Percentiles rank a stretch among this genome's conserved stretches.
Evolutionary conservation across 1,139 yeast genomes (phyloP).

Genomic region (Nakaseomyces delphensis): DNA sequence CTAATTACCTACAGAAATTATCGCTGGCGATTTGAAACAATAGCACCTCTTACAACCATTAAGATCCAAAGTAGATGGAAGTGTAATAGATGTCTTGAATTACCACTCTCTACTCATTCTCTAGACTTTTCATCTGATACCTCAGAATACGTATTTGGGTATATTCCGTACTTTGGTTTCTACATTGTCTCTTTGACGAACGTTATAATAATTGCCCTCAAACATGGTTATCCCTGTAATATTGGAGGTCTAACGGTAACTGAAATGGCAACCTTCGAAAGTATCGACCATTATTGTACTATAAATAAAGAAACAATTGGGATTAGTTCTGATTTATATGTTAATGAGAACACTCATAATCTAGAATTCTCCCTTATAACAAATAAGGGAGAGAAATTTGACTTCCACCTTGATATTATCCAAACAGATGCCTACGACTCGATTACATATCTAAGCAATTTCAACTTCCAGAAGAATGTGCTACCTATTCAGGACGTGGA

Average conservation of each 20-base stretch:
- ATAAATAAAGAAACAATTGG: not conserved
- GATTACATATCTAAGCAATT: not conserved
- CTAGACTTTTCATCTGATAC: not conserved
- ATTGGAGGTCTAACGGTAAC: conserved; percentile 3
- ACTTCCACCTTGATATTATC: not conserved
- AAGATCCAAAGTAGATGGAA: conserved; percentile 1
- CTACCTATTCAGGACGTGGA: not conserved
- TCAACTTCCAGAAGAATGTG: not conserved
- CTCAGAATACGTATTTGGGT: not conserved
- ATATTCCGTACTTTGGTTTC: conserved; percentile 2
- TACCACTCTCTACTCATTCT: not conserved
- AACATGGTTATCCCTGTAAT: not conserved
- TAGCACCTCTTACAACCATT: not conserved
- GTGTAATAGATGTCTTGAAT: conserved; percentile 2
- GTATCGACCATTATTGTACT: not conserved
- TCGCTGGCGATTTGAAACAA: conserved; percentile 1
- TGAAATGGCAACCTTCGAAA: conserved; percentile 1
- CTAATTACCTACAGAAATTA: not conserved
- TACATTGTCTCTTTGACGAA: not conserved
- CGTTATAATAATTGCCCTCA: not conserved
- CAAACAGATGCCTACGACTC: conserved; percentile 4
- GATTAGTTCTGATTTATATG: not conserved
- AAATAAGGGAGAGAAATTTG: not conserved
- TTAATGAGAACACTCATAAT: not conserved
- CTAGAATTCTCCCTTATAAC: not conserved